Conservation (phyloP, 2,329 filamentous ascomycete species). For the Fusarium staphyleae region DNA sequence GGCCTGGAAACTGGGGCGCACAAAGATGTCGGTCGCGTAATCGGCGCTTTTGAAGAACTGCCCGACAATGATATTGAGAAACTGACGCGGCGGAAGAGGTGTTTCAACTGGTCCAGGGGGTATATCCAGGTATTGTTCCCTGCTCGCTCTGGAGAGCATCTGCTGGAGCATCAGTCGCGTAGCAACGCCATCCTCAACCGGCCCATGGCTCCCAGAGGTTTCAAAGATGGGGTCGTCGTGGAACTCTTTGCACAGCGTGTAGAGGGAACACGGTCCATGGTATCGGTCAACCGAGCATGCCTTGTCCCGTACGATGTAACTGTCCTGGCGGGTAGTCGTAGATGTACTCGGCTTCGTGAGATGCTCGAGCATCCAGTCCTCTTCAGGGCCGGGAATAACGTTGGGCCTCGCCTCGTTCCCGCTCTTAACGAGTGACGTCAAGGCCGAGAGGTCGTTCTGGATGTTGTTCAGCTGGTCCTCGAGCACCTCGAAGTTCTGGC, state of each 20-base stretch:
- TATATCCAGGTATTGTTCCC: slow-evolving; percentile 35
- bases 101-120: slow-evolving; percentile 22
- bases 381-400: slow-evolving; percentile 10
- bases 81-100: slow-evolving; percentile 37
- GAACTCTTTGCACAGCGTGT: slow-evolving; percentile 38
- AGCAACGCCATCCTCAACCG: slow-evolving; percentile 2
- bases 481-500: slow-evolving; percentile 41
- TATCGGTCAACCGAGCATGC: slow-evolving; percentile 34
- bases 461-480: slow-evolving; percentile 40
- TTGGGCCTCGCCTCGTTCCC: slow-evolving; percentile 19
- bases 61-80: slow-evolving; percentile 36
- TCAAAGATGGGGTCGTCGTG: slow-evolving; percentile 30
- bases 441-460: slow-evolving; percentile 38
- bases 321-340: slow-evolving; percentile 13
- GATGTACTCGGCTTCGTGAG: background rate
- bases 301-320: slow-evolving; percentile 33
- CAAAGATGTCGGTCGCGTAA: slow-evolving; percentile 39
- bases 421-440: slow-evolving; percentile 38
- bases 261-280: slow-evolving; percentile 38
- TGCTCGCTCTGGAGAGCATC: slow-evolving; percentile 33
- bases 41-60: slow-evolving; percentile 38
- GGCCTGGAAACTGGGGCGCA: slow-evolving; percentile 30
- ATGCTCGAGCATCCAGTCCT: slow-evolving; percentile 18
- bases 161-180: slow-evolving; percentile 29
- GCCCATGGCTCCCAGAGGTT: background rate